Base-by-base conservation (phyloP, 495 filamentous ascomycete species). In the Venustampulla echinocandica region DNA sequence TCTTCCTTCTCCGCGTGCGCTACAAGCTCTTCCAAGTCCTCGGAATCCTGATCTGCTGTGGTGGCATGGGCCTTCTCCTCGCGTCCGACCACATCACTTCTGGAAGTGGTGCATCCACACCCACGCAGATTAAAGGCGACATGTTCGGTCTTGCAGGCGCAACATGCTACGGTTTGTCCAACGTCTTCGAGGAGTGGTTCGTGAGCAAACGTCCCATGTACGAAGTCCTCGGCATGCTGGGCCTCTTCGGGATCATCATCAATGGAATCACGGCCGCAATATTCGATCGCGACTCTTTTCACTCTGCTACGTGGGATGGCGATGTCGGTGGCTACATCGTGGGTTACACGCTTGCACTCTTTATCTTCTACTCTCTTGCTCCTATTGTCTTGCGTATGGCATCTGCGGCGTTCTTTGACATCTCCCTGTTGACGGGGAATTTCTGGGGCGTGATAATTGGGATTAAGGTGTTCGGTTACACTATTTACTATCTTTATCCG, bases 401-500 rank as follows among this genome's bases (percentile, higher is more conserved):
- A 3, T 82, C 76, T 7, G 92, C 92, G 0, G 92, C 90, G 15
- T 95, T 98, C 69, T 95, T 96, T 71, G 93, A 98, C 64, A 88
- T 98, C 61, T 87, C 81, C 22, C 69, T 98, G 59, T 71, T 98
- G 42, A 98, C 93, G 15, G 85, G 80, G 58, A 97, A 95, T 66
- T 97, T 97, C 70, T 97, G 93, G 90, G 87, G 87, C 57, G 85
- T 93, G 21, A 77, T 87, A 50, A 90, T 98, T 55, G 92, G 92
- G 34, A 73, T 93, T 45, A 71, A 80, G 54, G 81, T 96, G 33
- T 95, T 98, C 62, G 77, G 82, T 32, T 79, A 85, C 50, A 61
- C 64, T 14, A 78, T 98, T 47, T 84, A 92, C 64, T 95, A 78
- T 72, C 71, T 95, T 71, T 98, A 98, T 64, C 92, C 92, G 1